A percentile compares a stretch with the other conserved stretches of the same genome.
Evolutionary conservation across 1,284 basidiomycete genomes (phyloP).

Genomic region (Coniferiporia sulphurascens): DNA sequence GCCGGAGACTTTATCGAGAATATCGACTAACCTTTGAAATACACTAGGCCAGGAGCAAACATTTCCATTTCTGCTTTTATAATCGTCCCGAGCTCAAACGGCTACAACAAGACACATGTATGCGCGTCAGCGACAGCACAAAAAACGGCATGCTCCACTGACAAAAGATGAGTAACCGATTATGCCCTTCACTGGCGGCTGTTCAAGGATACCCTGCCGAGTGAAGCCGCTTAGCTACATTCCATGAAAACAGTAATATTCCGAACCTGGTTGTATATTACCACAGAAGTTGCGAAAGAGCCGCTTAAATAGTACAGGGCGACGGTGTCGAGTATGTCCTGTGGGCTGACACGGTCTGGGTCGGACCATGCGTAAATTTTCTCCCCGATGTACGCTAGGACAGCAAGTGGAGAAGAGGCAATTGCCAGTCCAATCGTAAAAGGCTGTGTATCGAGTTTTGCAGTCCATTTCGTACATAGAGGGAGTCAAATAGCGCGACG

Average conservation of each 20-base stretch:
- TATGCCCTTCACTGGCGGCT: constrained; percentile 19
- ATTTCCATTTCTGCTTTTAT: constrained; percentile 15
- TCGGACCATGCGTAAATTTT: constrained; percentile 25
- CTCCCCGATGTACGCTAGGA: constrained; percentile 24
- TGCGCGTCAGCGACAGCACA: not conserved
- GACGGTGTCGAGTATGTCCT: constrained; percentile 22
- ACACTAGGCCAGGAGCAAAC: constrained; percentile 16
- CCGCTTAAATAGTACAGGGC: constrained; percentile 23
- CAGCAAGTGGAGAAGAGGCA: constrained; percentile 19
- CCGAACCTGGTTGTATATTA: constrained; percentile 23
- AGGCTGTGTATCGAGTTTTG: constrained; percentile 14
- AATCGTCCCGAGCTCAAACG: constrained; percentile 21
- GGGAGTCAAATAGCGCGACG: not conserved
- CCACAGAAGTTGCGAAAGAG: constrained; percentile 22
- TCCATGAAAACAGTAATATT: not conserved
- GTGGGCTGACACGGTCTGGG: constrained; percentile 14
- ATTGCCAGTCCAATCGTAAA: constrained; percentile 24
- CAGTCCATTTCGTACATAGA: not conserved
- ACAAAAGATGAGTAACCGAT: constrained; percentile 22
- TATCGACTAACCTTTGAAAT: constrained; percentile 21
- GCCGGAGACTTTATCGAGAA: constrained; percentile 11
- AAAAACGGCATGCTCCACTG: not conserved
- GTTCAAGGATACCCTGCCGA: not conserved
- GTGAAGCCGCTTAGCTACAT: not conserved
- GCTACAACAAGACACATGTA: constrained; percentile 14